Percentiles rank a stretch among this genome's conserved stretches.
These are phyloP conservation scores for Aspergillus sp. DNA, from an alignment of 2,329 filamentous ascomycete genomes.

Conservation along the genomic window DNA sequence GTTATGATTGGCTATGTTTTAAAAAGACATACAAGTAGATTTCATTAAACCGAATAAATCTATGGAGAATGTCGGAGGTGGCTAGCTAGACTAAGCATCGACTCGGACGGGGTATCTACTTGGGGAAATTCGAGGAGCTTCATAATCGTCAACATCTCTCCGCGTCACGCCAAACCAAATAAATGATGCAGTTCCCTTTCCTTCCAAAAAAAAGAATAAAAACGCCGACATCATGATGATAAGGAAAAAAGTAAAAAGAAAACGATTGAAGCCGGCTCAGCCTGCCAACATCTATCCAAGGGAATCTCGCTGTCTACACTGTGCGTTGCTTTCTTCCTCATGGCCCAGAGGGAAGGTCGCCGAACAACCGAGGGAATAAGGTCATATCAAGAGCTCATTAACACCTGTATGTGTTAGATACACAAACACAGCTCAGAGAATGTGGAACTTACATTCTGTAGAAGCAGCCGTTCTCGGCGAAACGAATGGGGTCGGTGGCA, in stretches of 20 bases:
- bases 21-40: background rate
- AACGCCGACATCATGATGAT: slow-evolving; percentile 19
- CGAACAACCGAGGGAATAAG: slow-evolving; percentile 8
- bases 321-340: too few species aligned
- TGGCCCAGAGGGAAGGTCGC: slow-evolving; percentile 3
- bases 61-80: slow-evolving; percentile 27
- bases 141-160: slow-evolving; percentile 31
- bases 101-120: slow-evolving; percentile 42
- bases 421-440: background rate
- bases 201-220: slow-evolving; percentile 19
- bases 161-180: slow-evolving; percentile 28
- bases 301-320: too few species aligned
- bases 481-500: slow-evolving; percentile 63
- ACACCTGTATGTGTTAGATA: slow-evolving; percentile 24
- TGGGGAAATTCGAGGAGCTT: slow-evolving; percentile 41
- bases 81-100: slow-evolving; percentile 37
- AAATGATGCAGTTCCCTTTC: slow-evolving; percentile 32
- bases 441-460: slow-evolving; percentile 58
- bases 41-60: slow-evolving; percentile 9
- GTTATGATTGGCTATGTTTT: too few species aligned
- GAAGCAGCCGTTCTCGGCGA: slow-evolving; percentile 59
- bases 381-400: slow-evolving; percentile 11
- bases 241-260: slow-evolving; percentile 7
- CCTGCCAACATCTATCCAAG: slow-evolving; percentile 11
- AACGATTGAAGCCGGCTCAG: slow-evolving; percentile 9